Evolutionary conservation across 2,329 filamentous ascomycete genomes (phyloP).

Genomic region (Fusarium fracticaudum): DNA sequence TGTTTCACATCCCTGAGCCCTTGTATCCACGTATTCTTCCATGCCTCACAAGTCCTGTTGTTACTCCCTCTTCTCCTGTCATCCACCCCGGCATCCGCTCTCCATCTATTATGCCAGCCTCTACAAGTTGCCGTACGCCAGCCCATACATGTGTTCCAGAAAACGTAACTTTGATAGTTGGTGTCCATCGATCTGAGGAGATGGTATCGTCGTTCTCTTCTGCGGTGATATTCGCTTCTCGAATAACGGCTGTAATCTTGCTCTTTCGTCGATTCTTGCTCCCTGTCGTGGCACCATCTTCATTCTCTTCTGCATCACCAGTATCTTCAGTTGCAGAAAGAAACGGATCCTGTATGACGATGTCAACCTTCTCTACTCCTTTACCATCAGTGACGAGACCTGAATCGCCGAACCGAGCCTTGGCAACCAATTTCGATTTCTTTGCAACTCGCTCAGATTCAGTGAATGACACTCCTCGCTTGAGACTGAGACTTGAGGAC

Average conservation of each 20-base stretch:
- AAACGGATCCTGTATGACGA: conserved; percentile 68
- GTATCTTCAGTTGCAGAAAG: conserved; percentile 43
- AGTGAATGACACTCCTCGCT: conserved; percentile 40
- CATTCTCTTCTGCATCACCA: conserved; percentile 38
- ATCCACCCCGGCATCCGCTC: conserved; percentile 88
- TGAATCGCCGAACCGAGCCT: conserved; percentile 75
- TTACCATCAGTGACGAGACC: conserved; percentile 65
- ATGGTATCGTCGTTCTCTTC: conserved; percentile 41
- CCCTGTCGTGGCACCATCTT: conserved; percentile 14
- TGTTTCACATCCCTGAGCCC: conserved; percentile 61
- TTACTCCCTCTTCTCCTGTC: conserved; percentile 87
- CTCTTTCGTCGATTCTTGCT: conserved; percentile 42
- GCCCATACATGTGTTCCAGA: conserved; percentile 82
- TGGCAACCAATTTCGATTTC: conserved; percentile 68
- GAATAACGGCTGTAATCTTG: conserved; percentile 49
- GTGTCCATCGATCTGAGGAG: conserved; percentile 46
- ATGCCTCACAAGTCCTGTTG: conserved; percentile 72
- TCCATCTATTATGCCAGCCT: conserved; percentile 78
- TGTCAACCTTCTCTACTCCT: conserved; percentile 69
- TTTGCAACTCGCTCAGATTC: conserved; percentile 57
- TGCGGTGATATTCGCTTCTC: conserved; percentile 40
- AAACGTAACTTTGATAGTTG: conserved; percentile 70
- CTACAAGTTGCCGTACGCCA: conserved; percentile 80
- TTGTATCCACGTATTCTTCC: conserved; percentile 71
- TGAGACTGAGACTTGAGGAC: conserved; percentile 41